Conservation (phyloP, 352 stramenopile species). For the Pseudoperonospora humuli region DNA sequence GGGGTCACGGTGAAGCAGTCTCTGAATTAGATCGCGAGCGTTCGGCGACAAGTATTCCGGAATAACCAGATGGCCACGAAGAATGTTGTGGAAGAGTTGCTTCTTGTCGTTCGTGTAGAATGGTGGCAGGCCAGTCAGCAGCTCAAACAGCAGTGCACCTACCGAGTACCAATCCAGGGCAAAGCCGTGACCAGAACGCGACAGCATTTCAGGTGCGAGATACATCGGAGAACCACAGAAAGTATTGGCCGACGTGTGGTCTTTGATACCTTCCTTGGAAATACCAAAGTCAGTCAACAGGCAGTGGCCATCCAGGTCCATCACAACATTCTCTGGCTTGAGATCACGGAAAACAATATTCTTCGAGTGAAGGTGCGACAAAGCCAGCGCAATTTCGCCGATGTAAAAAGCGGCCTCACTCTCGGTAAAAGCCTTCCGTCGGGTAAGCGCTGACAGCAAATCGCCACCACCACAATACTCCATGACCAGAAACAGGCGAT, state of each 20-base stretch:
- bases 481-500: conserved; percentile 81
- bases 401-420: conserved; percentile 80
- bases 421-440: conserved; percentile 76
- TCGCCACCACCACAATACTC: conserved; percentile 80
- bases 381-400: conserved; percentile 66
- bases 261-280: conserved; percentile 82
- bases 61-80: conserved; percentile 73
- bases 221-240: conserved; percentile 87
- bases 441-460: conserved; percentile 65
- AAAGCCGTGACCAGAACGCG: conserved; percentile 69
- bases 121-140: conserved; percentile 75
- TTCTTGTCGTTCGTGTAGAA: conserved; percentile 88
- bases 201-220: conserved; percentile 77
- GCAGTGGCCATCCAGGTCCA: conserved; percentile 78
- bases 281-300: conserved; percentile 82
- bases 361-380: conserved; percentile 82
- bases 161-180: conserved; percentile 84
- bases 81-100: conserved; percentile 87
- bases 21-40: conserved; percentile 69
- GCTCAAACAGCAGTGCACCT: conserved; percentile 67
- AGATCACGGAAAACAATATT: conserved; percentile 85
- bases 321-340: conserved; percentile 83
- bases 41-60: conserved; percentile 71
- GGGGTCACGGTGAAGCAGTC: conserved; percentile 70
- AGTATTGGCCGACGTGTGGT: conserved; percentile 79